These are phyloP conservation scores for Hypoxylon sp. DNA, from an alignment of 2,329 filamentous ascomycete species.

Conservation along the genomic window DNA sequence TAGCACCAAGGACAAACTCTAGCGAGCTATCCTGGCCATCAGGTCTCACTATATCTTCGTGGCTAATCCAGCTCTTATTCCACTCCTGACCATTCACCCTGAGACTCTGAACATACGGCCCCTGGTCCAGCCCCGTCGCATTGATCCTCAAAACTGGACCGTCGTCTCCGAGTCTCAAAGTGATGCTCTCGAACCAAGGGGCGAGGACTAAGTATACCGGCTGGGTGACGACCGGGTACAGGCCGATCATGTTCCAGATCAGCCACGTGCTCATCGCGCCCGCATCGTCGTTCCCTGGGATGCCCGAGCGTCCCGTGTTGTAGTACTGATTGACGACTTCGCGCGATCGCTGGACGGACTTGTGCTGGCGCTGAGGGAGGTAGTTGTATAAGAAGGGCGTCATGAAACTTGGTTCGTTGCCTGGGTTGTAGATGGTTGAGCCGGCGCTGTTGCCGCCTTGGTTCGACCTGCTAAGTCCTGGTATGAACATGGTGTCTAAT, in stretches of 20 bases:
- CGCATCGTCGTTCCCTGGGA: constrained; percentile 72
- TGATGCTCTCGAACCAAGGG: constrained; percentile 64
- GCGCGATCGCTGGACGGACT: constrained; percentile 65
- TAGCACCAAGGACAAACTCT: constrained; percentile 62
- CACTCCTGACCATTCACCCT: constrained; percentile 67
- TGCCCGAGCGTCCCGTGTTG: constrained; percentile 61
- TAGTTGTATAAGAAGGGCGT: constrained; percentile 71
- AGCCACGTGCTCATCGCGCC: constrained; percentile 73
- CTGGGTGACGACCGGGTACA: constrained; percentile 71
- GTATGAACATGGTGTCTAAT: constrained; percentile 57
- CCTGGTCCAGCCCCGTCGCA: constrained; percentile 60
- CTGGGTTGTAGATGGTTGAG: constrained; percentile 65
- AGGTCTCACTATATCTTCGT: constrained; percentile 62
- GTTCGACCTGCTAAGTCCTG: constrained; percentile 63
- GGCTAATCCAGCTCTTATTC: constrained; percentile 69
- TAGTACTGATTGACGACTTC: constrained; percentile 65
- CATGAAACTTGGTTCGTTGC: constrained; percentile 48
- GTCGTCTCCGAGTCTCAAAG: constrained; percentile 64
- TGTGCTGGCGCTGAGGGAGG: constrained; percentile 63
- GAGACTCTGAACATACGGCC: constrained; percentile 67
- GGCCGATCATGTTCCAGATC: constrained; percentile 68
- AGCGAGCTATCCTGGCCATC: constrained; percentile 60
- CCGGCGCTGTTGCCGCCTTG: constrained; percentile 61
- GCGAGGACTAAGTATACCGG: constrained; percentile 68
- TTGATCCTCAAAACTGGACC: constrained; percentile 61